Conservation (phyloP, 2,329 filamentous ascomycete species). For the Hypoxylon sp. region DNA sequence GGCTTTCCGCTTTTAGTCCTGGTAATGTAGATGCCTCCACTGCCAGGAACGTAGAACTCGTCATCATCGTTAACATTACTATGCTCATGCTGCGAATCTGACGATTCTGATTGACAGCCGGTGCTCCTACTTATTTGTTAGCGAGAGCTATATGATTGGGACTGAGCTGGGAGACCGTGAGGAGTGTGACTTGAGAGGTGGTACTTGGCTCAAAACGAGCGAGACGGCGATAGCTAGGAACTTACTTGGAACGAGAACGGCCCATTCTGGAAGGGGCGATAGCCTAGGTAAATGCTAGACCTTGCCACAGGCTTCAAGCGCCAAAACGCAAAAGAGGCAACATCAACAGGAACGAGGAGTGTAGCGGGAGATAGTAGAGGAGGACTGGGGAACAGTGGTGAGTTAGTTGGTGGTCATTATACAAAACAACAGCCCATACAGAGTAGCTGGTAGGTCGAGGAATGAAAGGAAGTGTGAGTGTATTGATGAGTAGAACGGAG, state of each 20-base stretch:
- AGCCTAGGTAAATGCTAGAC: not conserved
- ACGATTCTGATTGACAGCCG: slow-evolving; percentile 18
- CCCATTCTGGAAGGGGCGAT: not conserved
- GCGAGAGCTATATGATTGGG: not conserved
- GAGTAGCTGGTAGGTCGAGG: not conserved
- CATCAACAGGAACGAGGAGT: not conserved
- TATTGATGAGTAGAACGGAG: not conserved
- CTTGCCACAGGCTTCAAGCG: not conserved
- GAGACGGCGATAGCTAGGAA: not conserved
- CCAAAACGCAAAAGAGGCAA: not conserved
- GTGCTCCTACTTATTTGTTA: slow-evolving; percentile 40
- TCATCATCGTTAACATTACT: slow-evolving; percentile 32
- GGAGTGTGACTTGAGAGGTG: not conserved
- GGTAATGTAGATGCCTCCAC: slow-evolving; percentile 46
- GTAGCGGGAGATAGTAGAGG: not conserved
- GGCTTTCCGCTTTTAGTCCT: slow-evolving; percentile 48
- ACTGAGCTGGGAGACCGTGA: not conserved
- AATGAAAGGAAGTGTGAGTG: not conserved
- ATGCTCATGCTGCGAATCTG: not conserved
- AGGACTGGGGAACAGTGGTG: not conserved
- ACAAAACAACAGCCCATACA: not conserved
- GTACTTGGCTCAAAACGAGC: not conserved
- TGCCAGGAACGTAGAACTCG: slow-evolving; percentile 41
- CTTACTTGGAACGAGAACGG: not conserved
- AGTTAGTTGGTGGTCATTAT: not conserved